These are phyloP conservation scores for Phaeophleospora eucalypticola DNA, from an alignment of 2,329 filamentous ascomycete genomes.

Conservation along the genomic window DNA sequence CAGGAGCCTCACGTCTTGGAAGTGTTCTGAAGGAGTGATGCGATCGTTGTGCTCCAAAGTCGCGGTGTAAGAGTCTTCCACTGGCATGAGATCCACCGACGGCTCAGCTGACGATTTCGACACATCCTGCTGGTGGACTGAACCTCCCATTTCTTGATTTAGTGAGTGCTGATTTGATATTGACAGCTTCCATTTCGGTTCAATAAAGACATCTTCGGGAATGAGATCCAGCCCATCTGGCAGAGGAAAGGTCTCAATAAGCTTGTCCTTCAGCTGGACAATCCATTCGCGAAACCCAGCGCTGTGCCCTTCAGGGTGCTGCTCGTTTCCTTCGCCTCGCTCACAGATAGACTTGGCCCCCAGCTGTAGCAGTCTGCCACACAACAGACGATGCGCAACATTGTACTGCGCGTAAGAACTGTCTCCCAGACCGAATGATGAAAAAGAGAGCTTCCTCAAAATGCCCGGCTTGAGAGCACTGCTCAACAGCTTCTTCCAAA, in stretches of 20 bases:
- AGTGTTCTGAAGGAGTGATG: slow-evolving; percentile 72
- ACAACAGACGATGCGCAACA: slow-evolving; percentile 83
- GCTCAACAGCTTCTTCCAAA: slow-evolving; percentile 82
- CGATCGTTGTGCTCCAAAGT: slow-evolving; percentile 63
- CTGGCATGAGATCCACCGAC: slow-evolving; percentile 50
- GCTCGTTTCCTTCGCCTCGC: slow-evolving; percentile 84
- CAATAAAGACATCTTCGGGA: slow-evolving; percentile 67
- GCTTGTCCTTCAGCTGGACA: slow-evolving; percentile 58
- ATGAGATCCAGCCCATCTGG: slow-evolving; percentile 65
- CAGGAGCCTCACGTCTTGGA: slow-evolving; percentile 90
- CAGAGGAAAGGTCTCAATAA: slow-evolving; percentile 66
- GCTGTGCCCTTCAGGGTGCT: slow-evolving; percentile 79
- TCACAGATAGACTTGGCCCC: slow-evolving; percentile 73
- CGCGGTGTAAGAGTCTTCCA: slow-evolving; percentile 56
- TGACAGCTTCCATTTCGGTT: slow-evolving; percentile 65
- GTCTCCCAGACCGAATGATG: slow-evolving; percentile 87
- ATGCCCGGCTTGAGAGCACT: slow-evolving; percentile 71
- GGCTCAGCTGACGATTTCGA: slow-evolving; percentile 17
- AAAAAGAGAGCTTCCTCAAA: slow-evolving; percentile 66
- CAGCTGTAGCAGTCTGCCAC: slow-evolving; percentile 77
- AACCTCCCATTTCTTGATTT: background rate
- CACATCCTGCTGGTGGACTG: background rate
- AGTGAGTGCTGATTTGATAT: slow-evolving; percentile 35
- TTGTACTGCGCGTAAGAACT: slow-evolving; percentile 94
- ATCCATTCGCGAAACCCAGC: slow-evolving; percentile 36